Percentiles rank a stretch among this genome's conserved stretches.
phyloP scores from a whole-genome alignment of 1,139 yeast species.

The Taphrina wiesneri region DNA sequence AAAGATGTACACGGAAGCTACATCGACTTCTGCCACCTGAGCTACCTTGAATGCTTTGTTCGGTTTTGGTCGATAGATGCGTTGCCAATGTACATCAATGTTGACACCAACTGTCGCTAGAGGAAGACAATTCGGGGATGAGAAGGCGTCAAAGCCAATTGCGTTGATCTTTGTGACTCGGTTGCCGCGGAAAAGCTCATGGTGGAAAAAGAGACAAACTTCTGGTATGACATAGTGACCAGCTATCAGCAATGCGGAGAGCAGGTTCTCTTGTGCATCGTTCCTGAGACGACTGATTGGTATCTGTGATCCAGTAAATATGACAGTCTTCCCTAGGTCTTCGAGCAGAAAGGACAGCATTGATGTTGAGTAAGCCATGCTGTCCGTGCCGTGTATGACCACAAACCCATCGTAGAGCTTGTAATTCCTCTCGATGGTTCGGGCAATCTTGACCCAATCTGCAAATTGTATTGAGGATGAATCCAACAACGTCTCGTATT shows the following conservation, averaged over 20 bases:
- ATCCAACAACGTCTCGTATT: slow-evolving; percentile 28
- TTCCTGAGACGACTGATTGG: slow-evolving; percentile 30
- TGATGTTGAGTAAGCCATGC: slow-evolving; percentile 32
- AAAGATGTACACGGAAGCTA: slow-evolving; percentile 25
- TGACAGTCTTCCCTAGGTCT: slow-evolving; percentile 32
- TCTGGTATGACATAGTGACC: slow-evolving; percentile 34
- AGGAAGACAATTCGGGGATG: slow-evolving; percentile 29
- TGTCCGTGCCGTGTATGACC: slow-evolving; percentile 32
- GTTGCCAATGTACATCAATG: slow-evolving; percentile 25
- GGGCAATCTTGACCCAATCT: slow-evolving; percentile 32
- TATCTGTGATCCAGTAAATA: slow-evolving; percentile 31
- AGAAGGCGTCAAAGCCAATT: slow-evolving; percentile 32
- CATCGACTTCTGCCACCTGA: slow-evolving; percentile 23
- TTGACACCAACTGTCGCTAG: slow-evolving; percentile 27
- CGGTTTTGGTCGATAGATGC: slow-evolving; percentile 29
- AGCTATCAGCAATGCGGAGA: slow-evolving; percentile 20
- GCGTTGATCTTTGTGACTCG: slow-evolving; percentile 33
- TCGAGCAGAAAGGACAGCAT: slow-evolving; percentile 32
- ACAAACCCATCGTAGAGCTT: slow-evolving; percentile 31
- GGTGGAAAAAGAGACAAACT: slow-evolving; percentile 34
- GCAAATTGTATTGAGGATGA: slow-evolving; percentile 23
- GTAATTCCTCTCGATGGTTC: slow-evolving; percentile 27
- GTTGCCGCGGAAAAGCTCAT: slow-evolving; percentile 32
- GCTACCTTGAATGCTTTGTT: slow-evolving; percentile 22
- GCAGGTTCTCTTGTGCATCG: slow-evolving; percentile 30